Evolutionary conservation across 495 filamentous ascomycete genomes (phyloP).

Genomic region (Aspergillus affinis): DNA sequence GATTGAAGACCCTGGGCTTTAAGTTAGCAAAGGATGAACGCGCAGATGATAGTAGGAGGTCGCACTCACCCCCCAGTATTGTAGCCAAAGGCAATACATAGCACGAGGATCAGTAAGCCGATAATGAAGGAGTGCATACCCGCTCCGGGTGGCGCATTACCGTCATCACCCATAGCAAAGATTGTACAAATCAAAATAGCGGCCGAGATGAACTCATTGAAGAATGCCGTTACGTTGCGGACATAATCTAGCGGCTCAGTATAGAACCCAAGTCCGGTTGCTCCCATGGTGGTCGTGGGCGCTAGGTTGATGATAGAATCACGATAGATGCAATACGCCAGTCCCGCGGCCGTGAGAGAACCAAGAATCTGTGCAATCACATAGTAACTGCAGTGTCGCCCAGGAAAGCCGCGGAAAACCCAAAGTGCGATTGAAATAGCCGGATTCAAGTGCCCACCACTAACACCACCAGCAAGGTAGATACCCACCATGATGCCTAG

Average conservation of each 20-base stretch:
- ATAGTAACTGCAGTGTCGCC: no score
- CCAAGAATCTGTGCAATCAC: no score
- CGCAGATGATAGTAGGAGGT: background rate
- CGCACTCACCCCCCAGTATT: slow-evolving; percentile 25
- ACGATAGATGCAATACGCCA: slow-evolving; percentile 47
- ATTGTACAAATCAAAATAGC: slow-evolving; percentile 55
- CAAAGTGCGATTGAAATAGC: no score
- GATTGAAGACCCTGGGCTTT: slow-evolving; percentile 56
- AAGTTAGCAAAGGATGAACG: slow-evolving; percentile 41
- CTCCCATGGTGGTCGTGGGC: slow-evolving; percentile 18
- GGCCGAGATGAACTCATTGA: slow-evolving; percentile 54
- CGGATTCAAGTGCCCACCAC: no score
- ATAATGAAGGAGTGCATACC: slow-evolving; percentile 50
- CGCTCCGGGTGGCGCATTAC: slow-evolving; percentile 43
- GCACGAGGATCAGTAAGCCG: slow-evolving; percentile 36
- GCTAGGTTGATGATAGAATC: slow-evolving; percentile 38
- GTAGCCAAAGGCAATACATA: slow-evolving; percentile 20
- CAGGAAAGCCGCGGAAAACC: no score
- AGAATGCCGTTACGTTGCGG: slow-evolving; percentile 50
- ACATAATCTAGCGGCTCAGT: slow-evolving; percentile 52
- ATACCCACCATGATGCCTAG: no score
- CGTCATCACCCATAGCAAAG: slow-evolving; percentile 54
- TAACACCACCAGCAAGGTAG: no score
- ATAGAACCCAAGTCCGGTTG: slow-evolving; percentile 48
- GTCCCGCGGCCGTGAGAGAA: slow-evolving; percentile 42